Conservation (phyloP, 495 filamentous ascomycete genomes). For the Neurospora sp. region DNA sequence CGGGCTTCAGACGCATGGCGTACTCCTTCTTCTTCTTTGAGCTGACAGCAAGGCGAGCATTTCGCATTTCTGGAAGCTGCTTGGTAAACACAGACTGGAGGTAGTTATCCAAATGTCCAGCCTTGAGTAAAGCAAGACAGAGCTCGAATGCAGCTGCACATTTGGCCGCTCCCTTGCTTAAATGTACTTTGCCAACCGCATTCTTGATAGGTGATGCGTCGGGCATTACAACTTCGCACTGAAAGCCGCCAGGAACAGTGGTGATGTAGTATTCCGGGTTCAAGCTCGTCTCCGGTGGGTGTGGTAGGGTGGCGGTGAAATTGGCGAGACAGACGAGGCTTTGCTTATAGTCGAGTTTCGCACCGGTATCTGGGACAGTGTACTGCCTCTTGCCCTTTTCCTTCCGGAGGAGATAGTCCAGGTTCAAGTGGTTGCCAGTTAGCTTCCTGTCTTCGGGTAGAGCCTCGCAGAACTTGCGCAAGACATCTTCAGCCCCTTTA, state of each 20-base stretch:
- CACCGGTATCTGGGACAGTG: conserved; percentile 57
- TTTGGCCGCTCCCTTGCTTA: conserved; percentile 71
- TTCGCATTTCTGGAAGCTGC: conserved; percentile 72
- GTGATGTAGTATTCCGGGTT: conserved; percentile 55
- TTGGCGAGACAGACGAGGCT: conserved; percentile 54
- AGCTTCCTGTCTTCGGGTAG: conserved; percentile 70
- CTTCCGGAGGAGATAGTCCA: conserved; percentile 44
- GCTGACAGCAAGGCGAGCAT: conserved; percentile 77
- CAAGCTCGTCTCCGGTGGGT: conserved; percentile 43
- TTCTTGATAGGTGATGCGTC: conserved; percentile 60
- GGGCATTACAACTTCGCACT: conserved; percentile 77
- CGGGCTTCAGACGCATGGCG: conserved; percentile 67
- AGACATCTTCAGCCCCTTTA: conserved; percentile 37
- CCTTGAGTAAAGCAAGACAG: conserved; percentile 59
- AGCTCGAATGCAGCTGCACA: conserved; percentile 83
- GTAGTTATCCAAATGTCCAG: conserved; percentile 58
- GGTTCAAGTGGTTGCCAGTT: conserved; percentile 46
- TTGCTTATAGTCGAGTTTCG: conserved; percentile 69
- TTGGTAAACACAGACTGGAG: conserved; percentile 66
- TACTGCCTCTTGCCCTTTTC: conserved; percentile 49
- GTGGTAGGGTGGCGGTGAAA: conserved; percentile 48
- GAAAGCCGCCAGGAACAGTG: conserved; percentile 47
- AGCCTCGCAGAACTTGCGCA: conserved; percentile 64
- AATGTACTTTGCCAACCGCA: conserved; percentile 47
- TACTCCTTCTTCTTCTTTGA: conserved; percentile 67